Base-by-base conservation (phyloP, 192 early-diverging fungal genomes). In the Kappamyces sp. region DNA sequence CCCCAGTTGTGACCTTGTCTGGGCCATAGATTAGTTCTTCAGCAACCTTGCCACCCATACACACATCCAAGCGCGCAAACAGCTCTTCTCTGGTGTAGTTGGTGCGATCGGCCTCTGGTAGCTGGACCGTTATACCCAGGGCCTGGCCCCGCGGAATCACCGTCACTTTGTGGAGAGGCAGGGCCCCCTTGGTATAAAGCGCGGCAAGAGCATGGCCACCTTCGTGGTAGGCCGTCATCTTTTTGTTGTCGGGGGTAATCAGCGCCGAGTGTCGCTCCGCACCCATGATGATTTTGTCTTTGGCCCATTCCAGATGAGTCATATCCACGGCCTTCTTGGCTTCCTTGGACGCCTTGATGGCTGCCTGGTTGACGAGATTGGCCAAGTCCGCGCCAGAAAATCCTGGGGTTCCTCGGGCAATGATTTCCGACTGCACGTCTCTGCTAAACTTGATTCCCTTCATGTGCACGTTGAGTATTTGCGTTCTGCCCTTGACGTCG, bases 301-400 rank as follows among this genome's bases (percentile, higher is more conserved):
- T 98, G 52, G 97, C 94, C 73, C 84, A 93, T 69, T 99, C 97
- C 61, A 99, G 69, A 61, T 98, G 89, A 47, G 70, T 77, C 74
- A 88, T 86, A 5, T 66, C 74, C 1, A 99, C 92, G 31, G 72
- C 66, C 38, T 70, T 74, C n/a, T 81, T 75, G 29, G 80, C 74
- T 60, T 89, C 86, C 51, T 93, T 88, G 15, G 87, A 87, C 0
- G 95, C 97, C 58, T 89, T 83, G 62, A 99, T 95, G 2, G 97
- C 97, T 1, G 95, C 95, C 39, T 94, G 90, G 69, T 99, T 99
- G 66, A 98, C 83, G 32, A 99, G 77, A 59, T 99, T 99, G 51
- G 93, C 89, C 9, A 99, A 68, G 68, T 99, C 93, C n/a, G 97
- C 97, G 40, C 97, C 97, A n/a, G 91, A 94, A 66, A 99, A 98